Evolutionary conservation across 805 yeast genomes (phyloP).

Genomic region (Ogataea nitratoaversa): DNA sequence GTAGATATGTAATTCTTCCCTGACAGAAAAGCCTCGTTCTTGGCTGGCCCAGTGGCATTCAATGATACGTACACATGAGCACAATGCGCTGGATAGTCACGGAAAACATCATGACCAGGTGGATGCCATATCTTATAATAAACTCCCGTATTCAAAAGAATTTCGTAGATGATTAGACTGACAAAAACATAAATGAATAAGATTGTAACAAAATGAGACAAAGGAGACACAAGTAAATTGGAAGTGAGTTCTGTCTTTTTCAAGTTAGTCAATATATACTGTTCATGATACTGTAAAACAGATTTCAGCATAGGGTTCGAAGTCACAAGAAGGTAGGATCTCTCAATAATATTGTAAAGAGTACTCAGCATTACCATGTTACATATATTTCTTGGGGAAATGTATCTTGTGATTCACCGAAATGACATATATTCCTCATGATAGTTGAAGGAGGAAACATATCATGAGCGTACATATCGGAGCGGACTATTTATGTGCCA

Average conservation of each 20-base stretch:
- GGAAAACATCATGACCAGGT: constrained; percentile 50
- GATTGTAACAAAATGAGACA: constrained; percentile 24
- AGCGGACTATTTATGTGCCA: too few species aligned
- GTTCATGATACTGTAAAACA: constrained; percentile 2
- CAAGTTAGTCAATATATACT: constrained; percentile 12
- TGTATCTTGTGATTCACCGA: too few species aligned
- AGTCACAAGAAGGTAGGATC: background rate
- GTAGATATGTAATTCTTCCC: constrained; percentile 2
- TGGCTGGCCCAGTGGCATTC: constrained; percentile 29
- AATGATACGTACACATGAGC: constrained; percentile 64
- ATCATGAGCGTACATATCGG: too few species aligned
- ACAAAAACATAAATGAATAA: constrained; percentile 22
- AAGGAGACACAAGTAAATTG: constrained; percentile 17
- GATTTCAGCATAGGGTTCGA: background rate
- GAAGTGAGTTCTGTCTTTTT: constrained; percentile 17
- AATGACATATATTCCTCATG: too few species aligned
- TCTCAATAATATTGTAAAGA: too few species aligned
- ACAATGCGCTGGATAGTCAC: constrained; percentile 74
- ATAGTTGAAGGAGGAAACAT: too few species aligned
- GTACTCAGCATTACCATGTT: too few species aligned
- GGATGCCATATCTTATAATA: constrained; percentile 23
- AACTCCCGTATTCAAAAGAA: constrained; percentile 21
- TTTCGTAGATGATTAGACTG: constrained; percentile 21
- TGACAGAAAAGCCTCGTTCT: constrained; percentile 5
- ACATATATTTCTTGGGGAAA: too few species aligned